phyloP scores from a whole-genome alignment of 1,139 yeast species.

The Nakaseomyces uthaithaninus region DNA sequence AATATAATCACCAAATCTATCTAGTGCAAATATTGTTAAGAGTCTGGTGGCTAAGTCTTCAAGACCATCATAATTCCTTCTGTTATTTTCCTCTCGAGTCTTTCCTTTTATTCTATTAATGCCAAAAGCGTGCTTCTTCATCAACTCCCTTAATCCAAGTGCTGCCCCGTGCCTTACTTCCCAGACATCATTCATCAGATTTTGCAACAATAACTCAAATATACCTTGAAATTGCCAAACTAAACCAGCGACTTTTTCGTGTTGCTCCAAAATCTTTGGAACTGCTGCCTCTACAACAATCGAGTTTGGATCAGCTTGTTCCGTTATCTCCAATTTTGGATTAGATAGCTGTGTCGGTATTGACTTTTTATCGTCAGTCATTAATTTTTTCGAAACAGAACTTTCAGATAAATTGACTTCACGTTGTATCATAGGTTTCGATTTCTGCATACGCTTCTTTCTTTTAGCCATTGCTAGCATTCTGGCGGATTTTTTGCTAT shows the following conservation, averaged over 20 bases:
- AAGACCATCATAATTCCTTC: slow-evolving; percentile 57
- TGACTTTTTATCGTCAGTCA: slow-evolving; percentile 13
- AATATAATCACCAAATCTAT: slow-evolving; percentile 94
- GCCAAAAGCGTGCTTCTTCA: slow-evolving; percentile 75
- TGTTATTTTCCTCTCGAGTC: slow-evolving; percentile 51
- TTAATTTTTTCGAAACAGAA: slow-evolving; percentile 55
- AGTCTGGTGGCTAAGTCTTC: slow-evolving; percentile 86
- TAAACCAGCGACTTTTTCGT: slow-evolving; percentile 65
- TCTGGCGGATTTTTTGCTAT: slow-evolving; percentile 55
- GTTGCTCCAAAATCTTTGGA: slow-evolving; percentile 65
- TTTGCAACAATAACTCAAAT: slow-evolving; percentile 73
- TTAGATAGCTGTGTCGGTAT: slow-evolving; percentile 15
- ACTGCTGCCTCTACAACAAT: slow-evolving; percentile 76
- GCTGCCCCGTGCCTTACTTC: slow-evolving; percentile 96
- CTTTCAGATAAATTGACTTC: slow-evolving; percentile 74
- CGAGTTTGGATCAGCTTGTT: slow-evolving; percentile 74
- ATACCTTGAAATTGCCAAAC: slow-evolving; percentile 98
- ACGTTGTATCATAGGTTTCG: slow-evolving; percentile 50
- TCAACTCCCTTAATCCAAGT: slow-evolving; percentile 79
- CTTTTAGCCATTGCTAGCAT: slow-evolving; percentile 90
- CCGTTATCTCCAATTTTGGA: slow-evolving; percentile 46
- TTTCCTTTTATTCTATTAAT: slow-evolving; percentile 77
- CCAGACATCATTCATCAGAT: slow-evolving; percentile 83
- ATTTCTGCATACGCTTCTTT: slow-evolving; percentile 67
- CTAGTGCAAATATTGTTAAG: slow-evolving; percentile 82